Percentiles rank a stretch among this genome's conserved stretches.
These are phyloP conservation scores for Psilocybe cyanescens DNA, from an alignment of 768 basidiomycete species.

Conservation along the genomic window DNA sequence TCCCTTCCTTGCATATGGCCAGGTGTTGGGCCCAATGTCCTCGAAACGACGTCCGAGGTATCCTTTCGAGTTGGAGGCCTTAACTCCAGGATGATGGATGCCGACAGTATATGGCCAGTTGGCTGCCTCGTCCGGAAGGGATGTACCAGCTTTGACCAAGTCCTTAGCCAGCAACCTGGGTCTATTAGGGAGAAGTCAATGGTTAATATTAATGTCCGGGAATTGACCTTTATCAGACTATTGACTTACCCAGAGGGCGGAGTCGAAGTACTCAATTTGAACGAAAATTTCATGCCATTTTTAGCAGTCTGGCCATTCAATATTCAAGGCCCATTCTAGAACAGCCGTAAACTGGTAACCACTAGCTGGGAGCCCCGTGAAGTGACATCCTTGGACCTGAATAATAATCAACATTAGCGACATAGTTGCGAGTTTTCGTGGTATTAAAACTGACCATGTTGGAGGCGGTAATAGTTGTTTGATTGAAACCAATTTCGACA, in stretches of 20 bases:
- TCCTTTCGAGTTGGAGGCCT: not conserved
- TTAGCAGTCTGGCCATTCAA: not conserved
- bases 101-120: not conserved
- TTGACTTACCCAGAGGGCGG: not conserved
- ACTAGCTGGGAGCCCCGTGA: not conserved
- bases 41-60: not conserved
- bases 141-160: not conserved
- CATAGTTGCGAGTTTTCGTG: too few relatives aligned
- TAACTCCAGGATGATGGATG: not conserved
- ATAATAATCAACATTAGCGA: too few relatives aligned
- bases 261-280: not conserved
- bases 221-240: not conserved
- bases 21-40: not conserved
- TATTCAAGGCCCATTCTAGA: not conserved
- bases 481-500: not conserved
- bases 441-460: not conserved
- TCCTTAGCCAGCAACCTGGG: not conserved
- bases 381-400: not conserved
- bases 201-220: too few relatives aligned
- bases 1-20: not conserved
- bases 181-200: too few relatives aligned
- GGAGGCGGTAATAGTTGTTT: not conserved
- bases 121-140: not conserved
- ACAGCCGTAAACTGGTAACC: not conserved
- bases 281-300: not conserved